Conservation (phyloP, 1,139 yeast species). For the Debaryomyces singareniensis region DNA sequence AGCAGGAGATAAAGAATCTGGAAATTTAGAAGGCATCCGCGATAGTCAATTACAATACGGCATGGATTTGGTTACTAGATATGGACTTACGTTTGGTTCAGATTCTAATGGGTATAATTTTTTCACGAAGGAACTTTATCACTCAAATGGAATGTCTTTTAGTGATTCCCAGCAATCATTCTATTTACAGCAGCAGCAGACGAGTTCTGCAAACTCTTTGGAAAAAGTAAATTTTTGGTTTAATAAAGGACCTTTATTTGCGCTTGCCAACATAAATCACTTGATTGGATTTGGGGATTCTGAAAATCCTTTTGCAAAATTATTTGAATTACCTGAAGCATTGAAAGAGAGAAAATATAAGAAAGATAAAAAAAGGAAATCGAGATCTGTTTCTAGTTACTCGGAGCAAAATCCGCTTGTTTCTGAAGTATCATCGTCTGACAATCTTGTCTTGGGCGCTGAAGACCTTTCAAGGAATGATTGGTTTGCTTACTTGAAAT, state of each 20-base stretch:
- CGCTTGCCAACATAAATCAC: constrained; percentile 68
- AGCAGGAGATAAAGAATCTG: constrained; percentile 14
- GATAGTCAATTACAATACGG: constrained; percentile 45
- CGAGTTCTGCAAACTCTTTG: constrained; percentile 26
- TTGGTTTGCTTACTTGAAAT: constrained; percentile 54
- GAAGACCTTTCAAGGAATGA: constrained; percentile 41
- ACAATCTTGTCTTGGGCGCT: constrained; percentile 31
- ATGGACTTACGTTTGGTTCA: constrained; percentile 65
- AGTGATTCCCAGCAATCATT: constrained; percentile 28
- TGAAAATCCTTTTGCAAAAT: constrained; percentile 64
- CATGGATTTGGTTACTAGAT: constrained; percentile 59
- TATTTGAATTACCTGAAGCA: constrained; percentile 66
- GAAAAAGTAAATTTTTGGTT: constrained; percentile 70
- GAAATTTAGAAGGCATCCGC: constrained; percentile 24
- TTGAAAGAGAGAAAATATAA: constrained; percentile 65
- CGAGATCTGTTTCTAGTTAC: constrained; percentile 15
- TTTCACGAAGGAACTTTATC: constrained; percentile 46
- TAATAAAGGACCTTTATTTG: constrained; percentile 68
- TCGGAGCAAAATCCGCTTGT: constrained; percentile 5
- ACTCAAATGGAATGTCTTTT: constrained; percentile 24
- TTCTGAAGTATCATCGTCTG: constrained; percentile 13
- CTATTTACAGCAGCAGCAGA: constrained; percentile 22
- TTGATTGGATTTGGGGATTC: constrained; percentile 73
- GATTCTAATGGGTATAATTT: constrained; percentile 63
- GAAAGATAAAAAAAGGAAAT: constrained; percentile 57